phyloP scores from a whole-genome alignment of 495 filamentous ascomycete genomes.

The Tuber microsphaerosporum region DNA sequence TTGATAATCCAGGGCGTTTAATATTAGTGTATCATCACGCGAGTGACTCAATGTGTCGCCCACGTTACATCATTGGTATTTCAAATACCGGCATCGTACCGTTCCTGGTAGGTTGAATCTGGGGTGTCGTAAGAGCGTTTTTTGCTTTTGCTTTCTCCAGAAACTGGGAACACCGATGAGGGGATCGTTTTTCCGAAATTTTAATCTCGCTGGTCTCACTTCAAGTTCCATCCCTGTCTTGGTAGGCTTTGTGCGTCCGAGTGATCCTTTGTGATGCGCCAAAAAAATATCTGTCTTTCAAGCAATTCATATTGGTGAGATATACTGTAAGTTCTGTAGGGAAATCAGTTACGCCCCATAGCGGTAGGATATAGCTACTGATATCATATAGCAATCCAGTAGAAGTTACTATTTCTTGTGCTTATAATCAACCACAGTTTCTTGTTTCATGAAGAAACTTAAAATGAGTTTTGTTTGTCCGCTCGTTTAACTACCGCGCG shows the following conservation, averaged over 20 bases:
- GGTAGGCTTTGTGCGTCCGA: not conserved
- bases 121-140: not conserved
- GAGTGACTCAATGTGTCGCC: not conserved
- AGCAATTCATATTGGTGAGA: not conserved
- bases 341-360: not conserved
- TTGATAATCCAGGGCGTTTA: not conserved
- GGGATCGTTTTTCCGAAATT: not conserved
- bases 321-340: not conserved
- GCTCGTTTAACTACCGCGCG: not conserved
- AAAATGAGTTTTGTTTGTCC: not conserved
- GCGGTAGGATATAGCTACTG: not conserved
- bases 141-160: not conserved
- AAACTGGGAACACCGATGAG: not conserved
- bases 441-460: not conserved
- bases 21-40: not conserved
- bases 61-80: slow-evolving; percentile 3
- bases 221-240: not conserved
- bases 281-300: not conserved
- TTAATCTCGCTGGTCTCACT: not conserved
- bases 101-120: not conserved
- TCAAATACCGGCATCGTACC: not conserved
- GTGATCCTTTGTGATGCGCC: not conserved
- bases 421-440: not conserved
- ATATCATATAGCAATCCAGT: not conserved
- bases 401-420: not conserved